Base-by-base conservation (phyloP, 768 basidiomycete species). In the Calvatia gigantea region DNA sequence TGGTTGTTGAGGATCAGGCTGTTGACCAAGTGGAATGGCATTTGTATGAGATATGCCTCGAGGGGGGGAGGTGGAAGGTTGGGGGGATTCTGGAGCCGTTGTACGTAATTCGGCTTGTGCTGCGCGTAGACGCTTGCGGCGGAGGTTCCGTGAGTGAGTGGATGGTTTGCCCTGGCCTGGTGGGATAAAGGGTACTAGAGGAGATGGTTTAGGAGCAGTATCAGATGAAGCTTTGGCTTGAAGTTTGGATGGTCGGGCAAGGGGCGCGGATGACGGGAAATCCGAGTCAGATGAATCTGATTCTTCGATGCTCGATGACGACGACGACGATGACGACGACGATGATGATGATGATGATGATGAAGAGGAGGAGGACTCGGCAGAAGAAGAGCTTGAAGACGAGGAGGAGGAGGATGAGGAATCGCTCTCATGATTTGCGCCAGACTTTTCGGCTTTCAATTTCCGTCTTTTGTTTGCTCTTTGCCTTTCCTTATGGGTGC, bases 81-180 rank as follows among this genome's bases (percentile, higher is more conserved):
- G 35, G n/a, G 54, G 17, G n/a, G 6, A 31, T 43, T 6, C 64
- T 59, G 38, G 15, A 58, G 59, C 38, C 17, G 52, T 71, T 17
- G 15, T 54, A 65, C 62, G 27, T 21, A 51, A 50, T 31, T 54
- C 45, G 25, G 52, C 51, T 35, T 64, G 58, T 32, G 58, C 57
- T 44, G 64, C 60, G 38, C 75, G 71, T 70, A 77, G 81, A 12
- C 75, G 67, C 37, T 79, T 75, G 31, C 85, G 73, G 31, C 85
- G 80, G n/a, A 75, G 62, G 63, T 87, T 87, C 4, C 85, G 77
- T 21, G 70, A 69, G 14, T 77, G 81, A 2, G 86, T 87, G 2
- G 78, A 66, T 0, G 78, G 65, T 65, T 83, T 86, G 12, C 86
- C 86, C 21, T 71, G 67, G 2, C 86, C 85, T 0, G 85, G 85